Conservation (phyloP, 371 early-diverging fungal genomes). For the Entomophthora muscae region DNA sequence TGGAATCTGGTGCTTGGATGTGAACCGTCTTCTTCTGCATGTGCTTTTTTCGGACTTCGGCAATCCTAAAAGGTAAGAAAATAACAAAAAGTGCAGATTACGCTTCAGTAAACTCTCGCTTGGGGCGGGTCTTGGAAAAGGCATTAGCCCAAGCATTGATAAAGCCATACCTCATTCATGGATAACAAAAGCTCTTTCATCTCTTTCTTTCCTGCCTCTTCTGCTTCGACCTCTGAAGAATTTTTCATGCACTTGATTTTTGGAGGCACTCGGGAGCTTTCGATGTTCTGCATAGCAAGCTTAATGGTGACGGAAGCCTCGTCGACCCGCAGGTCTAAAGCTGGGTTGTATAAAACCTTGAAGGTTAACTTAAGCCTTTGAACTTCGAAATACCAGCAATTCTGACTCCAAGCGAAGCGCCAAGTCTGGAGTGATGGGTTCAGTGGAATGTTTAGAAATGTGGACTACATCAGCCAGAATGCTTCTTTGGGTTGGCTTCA, state of each 20-base stretch:
- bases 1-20: neutral
- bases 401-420: neutral
- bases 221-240: neutral
- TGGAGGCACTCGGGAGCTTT: neutral
- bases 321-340: neutral
- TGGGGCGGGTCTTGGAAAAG: neutral
- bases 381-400: neutral
- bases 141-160: neutral
- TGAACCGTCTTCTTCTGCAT: neutral
- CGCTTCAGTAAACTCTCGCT: neutral
- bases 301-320: neutral
- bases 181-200: neutral
- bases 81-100: neutral
- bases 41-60: neutral
- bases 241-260: neutral
- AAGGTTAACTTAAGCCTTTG: neutral
- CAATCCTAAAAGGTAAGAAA: neutral
- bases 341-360: neutral
- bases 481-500: neutral
- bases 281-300: neutral
- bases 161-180: neutral
- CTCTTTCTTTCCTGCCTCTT: neutral
- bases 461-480: neutral
- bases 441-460: neutral
- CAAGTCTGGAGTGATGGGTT: neutral